Evolutionary conservation across 352 stramenopile genomes (phyloP).

Genomic region (Elongisporangium undulatum): DNA sequence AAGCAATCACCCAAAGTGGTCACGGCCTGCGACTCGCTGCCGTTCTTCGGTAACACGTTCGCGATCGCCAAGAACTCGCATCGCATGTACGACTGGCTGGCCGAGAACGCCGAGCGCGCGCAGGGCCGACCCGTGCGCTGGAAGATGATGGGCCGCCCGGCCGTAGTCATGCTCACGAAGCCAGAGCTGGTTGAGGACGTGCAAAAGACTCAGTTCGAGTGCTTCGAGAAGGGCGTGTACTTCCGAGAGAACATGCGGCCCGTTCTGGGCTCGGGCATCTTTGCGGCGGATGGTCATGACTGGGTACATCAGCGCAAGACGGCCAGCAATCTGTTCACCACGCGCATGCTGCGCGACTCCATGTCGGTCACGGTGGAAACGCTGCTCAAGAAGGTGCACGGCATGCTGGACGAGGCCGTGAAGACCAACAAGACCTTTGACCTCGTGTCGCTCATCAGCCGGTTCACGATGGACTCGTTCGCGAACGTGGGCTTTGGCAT

Average conservation of each 20-base stretch:
- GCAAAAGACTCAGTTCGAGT: conserved; percentile 45
- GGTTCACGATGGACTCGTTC: conserved; percentile 48
- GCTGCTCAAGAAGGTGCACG: conserved; percentile 29
- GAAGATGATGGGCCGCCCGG: conserved; percentile 24
- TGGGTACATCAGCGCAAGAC: conserved; percentile 74
- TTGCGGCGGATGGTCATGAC: conserved; percentile 40
- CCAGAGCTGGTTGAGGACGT: conserved; percentile 47
- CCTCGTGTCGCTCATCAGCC: conserved; percentile 14
- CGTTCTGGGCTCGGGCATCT: conserved; percentile 65
- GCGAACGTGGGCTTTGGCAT: conserved; percentile 52
- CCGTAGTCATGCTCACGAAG: conserved; percentile 33
- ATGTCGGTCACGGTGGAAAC: conserved; percentile 22
- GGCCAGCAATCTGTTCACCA: conserved; percentile 82
- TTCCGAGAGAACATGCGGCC: conserved; percentile 34
- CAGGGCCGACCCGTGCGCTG: conserved; percentile 38
- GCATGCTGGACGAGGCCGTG: conserved; percentile 19
- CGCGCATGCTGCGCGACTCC: conserved; percentile 36
- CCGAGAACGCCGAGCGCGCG: conserved; percentile 5
- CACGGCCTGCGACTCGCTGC: conserved; percentile 11
- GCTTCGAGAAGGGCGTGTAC: conserved; percentile 47
- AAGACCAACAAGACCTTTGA: conserved; percentile 19
- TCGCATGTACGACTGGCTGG: conserved; percentile 15
- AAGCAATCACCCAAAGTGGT: conserved; percentile 7
- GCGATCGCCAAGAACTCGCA: conserved; percentile 3
- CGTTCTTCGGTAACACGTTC: conserved; percentile 13